Base-by-base conservation (phyloP, 371 early-diverging fungal species). In the Syncephalastrum contaminatum region DNA sequence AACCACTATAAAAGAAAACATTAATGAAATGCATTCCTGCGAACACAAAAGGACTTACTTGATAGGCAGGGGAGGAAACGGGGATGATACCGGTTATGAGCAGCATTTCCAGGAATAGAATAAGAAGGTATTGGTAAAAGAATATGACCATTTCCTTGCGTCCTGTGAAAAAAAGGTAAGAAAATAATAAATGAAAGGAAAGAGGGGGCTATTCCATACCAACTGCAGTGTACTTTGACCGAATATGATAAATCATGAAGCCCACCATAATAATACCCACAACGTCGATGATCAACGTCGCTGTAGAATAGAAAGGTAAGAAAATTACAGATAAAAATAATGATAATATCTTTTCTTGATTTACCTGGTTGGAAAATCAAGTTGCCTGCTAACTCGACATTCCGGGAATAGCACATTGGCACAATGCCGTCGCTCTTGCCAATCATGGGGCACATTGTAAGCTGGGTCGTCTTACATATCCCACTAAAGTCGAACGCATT, bases 141-240 rank as follows among this genome's bases (percentile, higher is more conserved):
- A 93, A 92, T 82, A 91, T 83, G 52, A 92, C 90, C 63, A 95
- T 94, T 75, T 95, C 96, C 77, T 92, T 92, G 51, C 96, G 90
- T 47, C 90, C 89, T 86, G 59, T 18, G 10, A 10, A 59, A 54
- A 19, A 41, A 49, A 22, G 36, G 4, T 46, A n/a, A 21, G 40
- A 43, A 4, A 19, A 44, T 24, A 8, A 30, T 30, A 30, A 30
- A 30, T 30, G 36, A 30, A 30, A 30, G 12, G 36, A 12, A 8
- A 30, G 12, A 30, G 36, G 36, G 36, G 36, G 2, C 5, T 6
- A 30, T 30, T 12, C 7, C 73, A 58, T 73, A 84, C 94, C 95
- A 39, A 95, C 93, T 24, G 96, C 96, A 21, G 94, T 95, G 77
- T 92, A 94, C 74, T 95, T 95, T 18, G 86, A 83, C 58, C 88